Evolutionary conservation across 371 early-diverging fungal genomes (phyloP), one percentile per base, ranked within the genome.

Genomic region (Saksenaea vasiformis): DNA sequence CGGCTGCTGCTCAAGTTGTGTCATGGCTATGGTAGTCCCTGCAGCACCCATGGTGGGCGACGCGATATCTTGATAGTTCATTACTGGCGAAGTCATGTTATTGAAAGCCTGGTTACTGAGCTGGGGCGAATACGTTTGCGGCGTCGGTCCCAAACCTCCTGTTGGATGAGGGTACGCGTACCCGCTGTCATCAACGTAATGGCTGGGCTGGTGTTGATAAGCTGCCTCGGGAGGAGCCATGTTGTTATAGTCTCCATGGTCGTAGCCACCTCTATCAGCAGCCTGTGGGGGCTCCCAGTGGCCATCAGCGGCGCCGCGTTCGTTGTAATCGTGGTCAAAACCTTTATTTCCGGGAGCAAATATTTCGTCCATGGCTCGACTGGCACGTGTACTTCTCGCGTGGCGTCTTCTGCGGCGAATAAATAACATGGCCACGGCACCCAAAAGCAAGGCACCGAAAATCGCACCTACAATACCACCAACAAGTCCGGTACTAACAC

Each of bases 301-400:
- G 2, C 22, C 17, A 22, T 47, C 43, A 17, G 13, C 51, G 10
- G 22, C 51, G 22, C 10, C 51, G 22, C 17, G 10, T 19, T 10
- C 51, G 22, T 22, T 10, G 22, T 47, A 10, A 47, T 22, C 51
- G 22, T 47, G 51, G 51, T 47, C 60, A 31, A 39, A 44, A 1
- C 47, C 47, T 39, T 43, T 43, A 27, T 60, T 60, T 9, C 60
- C 60, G 14, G 60, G 47, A 14, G 60, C 47, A 60, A 60, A 60
- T 11, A 60, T 39, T 24, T 60, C 60, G 17, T 60, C 60, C 60
- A 60, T 60, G n/a, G 60, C 60, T 24, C 60, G 60, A 5, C 60
- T 60, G 44, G 60, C 47, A 24, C 60, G 60, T 3, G 60, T 60
- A 19, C 26, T 41, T 27, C 58, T n/a, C 11, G 51, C 51, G 22